Conservation (phyloP, 129 eudicot genomes). For the Chrysanthemum seticuspe region DNA sequence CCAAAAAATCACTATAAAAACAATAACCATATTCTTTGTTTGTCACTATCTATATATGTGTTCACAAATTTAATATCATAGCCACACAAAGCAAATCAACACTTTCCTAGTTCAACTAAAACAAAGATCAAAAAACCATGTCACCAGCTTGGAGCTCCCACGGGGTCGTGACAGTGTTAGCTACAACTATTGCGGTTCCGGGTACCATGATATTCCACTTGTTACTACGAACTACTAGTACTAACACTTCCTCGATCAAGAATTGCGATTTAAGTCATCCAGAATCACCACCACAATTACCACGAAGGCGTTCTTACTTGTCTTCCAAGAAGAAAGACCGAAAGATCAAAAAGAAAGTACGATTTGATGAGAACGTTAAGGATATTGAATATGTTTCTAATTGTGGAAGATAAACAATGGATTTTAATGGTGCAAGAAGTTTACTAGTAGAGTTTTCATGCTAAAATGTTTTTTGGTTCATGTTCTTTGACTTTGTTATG, state of each 20-base stretch:
- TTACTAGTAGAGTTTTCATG: conserved; percentile 18
- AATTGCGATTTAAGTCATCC: background rate
- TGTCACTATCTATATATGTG: too few species aligned
- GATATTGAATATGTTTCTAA: conserved; percentile 20
- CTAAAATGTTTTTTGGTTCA: background rate
- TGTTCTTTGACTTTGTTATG: background rate
- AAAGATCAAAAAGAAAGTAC: conserved; percentile 48
- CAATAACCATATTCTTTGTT: too few species aligned
- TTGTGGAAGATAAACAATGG: background rate
- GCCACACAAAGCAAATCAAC: too few species aligned
- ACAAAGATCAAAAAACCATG: too few species aligned
- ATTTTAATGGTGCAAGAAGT: conserved; percentile 6
- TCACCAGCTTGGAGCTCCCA: too few species aligned
- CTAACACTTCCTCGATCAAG: conserved; percentile 10
- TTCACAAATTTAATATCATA: too few species aligned
- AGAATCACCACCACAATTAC: conserved; percentile 1
- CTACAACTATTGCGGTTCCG: conserved; percentile 59
- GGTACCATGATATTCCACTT: conserved; percentile 46
- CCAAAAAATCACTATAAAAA: too few species aligned
- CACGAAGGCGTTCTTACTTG: conserved; percentile 39
- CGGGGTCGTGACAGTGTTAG: too few species aligned
- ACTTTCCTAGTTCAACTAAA: too few species aligned
- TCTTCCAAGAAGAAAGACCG: conserved; percentile 43
- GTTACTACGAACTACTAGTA: conserved; percentile 16
- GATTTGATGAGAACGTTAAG: conserved; percentile 51